Percentiles rank a stretch among this genome's conserved stretches.
Evolutionary conservation across 129 eudicot species (phyloP).

Genomic region (Saussurea involucrata): DNA sequence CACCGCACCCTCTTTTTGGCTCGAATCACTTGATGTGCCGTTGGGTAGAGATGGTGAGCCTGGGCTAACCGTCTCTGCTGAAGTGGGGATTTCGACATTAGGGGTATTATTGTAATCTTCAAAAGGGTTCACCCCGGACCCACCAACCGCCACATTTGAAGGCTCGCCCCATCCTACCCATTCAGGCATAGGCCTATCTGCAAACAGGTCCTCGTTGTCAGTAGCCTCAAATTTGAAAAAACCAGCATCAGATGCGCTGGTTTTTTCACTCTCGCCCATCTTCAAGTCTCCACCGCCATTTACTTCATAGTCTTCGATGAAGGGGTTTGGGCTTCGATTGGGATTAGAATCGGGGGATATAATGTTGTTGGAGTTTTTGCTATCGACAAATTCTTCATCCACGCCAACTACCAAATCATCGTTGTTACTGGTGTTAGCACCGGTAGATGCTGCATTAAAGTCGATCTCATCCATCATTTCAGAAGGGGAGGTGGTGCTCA

Average conservation of each 20-base stretch:
- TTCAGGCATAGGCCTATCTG: constrained; percentile 70
- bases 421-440: constrained; percentile 52
- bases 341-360: constrained; percentile 23
- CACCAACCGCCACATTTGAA: constrained; percentile 37
- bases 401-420: constrained; percentile 89
- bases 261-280: constrained; percentile 32
- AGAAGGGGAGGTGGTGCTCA: constrained; percentile 41
- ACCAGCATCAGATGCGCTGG: constrained; percentile 30
- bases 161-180: constrained; percentile 78
- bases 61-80: constrained; percentile 25
- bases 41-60: constrained; percentile 39
- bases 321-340: constrained; percentile 20
- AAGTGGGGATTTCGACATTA: constrained; percentile 8
- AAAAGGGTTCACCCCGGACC: constrained; percentile 70
- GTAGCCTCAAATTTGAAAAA: constrained; percentile 42
- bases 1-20: constrained; percentile 35
- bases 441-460: constrained; percentile 44
- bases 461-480: constrained; percentile 53
- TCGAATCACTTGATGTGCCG: constrained; percentile 32
- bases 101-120: constrained; percentile 41
- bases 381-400: constrained; percentile 54
- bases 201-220: constrained; percentile 52
- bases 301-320: constrained; percentile 1
- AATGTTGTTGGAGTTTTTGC: background rate
- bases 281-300: constrained; percentile 12